phyloP scores from a whole-genome alignment of 768 basidiomycete species.

The Mycena polygramma region DNA sequence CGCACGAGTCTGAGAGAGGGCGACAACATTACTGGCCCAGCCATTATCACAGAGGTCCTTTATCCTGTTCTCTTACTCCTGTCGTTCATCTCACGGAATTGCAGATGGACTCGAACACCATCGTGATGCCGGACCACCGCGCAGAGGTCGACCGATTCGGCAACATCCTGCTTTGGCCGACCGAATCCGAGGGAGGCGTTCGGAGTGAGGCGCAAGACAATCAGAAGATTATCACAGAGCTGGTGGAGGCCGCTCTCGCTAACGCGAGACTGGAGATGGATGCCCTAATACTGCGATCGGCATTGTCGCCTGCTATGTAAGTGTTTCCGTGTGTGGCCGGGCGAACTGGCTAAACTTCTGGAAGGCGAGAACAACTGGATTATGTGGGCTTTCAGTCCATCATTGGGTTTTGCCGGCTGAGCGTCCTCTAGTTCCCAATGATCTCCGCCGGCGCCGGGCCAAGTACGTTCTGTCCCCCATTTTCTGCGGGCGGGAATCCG shows the following conservation, averaged over 20 bases:
- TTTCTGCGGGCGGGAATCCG: too few species aligned
- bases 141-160: constrained; percentile 45
- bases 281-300: constrained; percentile 43
- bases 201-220: constrained; percentile 33
- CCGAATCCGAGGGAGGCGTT: constrained; percentile 11
- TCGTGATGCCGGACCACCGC: constrained; percentile 43
- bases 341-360: constrained; percentile 1
- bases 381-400: constrained; percentile 21
- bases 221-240: constrained; percentile 37
- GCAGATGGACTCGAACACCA: constrained; percentile 44
- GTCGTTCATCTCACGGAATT: background rate
- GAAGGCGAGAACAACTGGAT: constrained; percentile 43
- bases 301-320: constrained; percentile 44
- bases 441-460: constrained; percentile 46
- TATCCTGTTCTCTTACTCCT: background rate
- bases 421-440: constrained; percentile 43
- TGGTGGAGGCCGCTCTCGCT: constrained; percentile 41
- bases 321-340: background rate
- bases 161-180: constrained; percentile 47
- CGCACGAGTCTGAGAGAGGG: constrained; percentile 40
- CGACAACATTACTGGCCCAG: constrained; percentile 42
- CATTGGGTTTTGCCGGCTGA: constrained; percentile 29
- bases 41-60: constrained; percentile 44
- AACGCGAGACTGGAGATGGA: constrained; percentile 47
- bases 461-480: constrained; percentile 21